Evolutionary conservation across 768 basidiomycete species (phyloP).

Genomic region (Phylloporus arenicola): DNA sequence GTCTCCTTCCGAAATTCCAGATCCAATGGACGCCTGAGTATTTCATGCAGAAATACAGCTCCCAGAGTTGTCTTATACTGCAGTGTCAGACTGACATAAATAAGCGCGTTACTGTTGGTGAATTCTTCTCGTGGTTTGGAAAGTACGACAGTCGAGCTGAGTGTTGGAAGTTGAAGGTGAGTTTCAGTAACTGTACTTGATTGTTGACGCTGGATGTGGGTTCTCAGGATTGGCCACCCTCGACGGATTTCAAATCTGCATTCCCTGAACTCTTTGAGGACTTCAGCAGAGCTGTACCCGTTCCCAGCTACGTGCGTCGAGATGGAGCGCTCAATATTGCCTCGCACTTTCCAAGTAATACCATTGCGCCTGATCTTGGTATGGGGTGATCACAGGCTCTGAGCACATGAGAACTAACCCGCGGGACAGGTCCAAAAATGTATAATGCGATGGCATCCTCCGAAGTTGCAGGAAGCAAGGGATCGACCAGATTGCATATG

Average conservation of each 20-base stretch:
- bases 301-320: slow-evolving; percentile 84
- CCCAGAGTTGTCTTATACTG: slow-evolving; percentile 62
- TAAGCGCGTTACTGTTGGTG: slow-evolving; percentile 56
- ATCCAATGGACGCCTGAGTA: slow-evolving; percentile 79
- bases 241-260: slow-evolving; percentile 73
- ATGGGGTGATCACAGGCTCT: slow-evolving; percentile 13
- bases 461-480: slow-evolving; percentile 63
- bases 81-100: slow-evolving; percentile 77
- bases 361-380: slow-evolving; percentile 78
- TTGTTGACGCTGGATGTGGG: slow-evolving; percentile 4
- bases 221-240: slow-evolving; percentile 85
- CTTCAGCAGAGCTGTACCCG: slow-evolving; percentile 76
- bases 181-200: slow-evolving; percentile 29
- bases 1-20: slow-evolving; percentile 54
- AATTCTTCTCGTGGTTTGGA: slow-evolving; percentile 81
- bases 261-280: slow-evolving; percentile 87
- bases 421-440: slow-evolving; percentile 78
- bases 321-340: slow-evolving; percentile 88
- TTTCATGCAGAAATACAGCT: slow-evolving; percentile 65
- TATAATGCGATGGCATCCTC: slow-evolving; percentile 83
- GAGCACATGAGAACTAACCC: slow-evolving; percentile 3
- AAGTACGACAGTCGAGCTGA: slow-evolving; percentile 50
- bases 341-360: slow-evolving; percentile 81
- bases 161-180: slow-evolving; percentile 68
- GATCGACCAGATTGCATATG: slow-evolving; percentile 88